Evolutionary conservation across 1,284 basidiomycete species (phyloP).

Genomic region (Lignosus rhinocerotis): DNA sequence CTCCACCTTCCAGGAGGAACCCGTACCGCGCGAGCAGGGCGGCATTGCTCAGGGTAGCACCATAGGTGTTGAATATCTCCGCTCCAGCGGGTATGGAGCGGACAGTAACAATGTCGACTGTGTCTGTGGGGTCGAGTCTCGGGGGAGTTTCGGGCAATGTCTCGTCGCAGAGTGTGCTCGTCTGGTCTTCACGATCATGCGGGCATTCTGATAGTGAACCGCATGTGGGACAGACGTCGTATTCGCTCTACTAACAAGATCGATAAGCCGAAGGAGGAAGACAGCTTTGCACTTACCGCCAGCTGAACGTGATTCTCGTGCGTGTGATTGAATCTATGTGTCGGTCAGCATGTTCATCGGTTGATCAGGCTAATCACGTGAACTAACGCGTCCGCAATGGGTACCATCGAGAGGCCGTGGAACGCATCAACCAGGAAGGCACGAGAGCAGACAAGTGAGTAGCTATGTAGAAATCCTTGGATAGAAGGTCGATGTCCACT

Average conservation of each 20-base stretch:
- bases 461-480: constrained; percentile 66
- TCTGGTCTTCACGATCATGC: constrained; percentile 56
- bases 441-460: constrained; percentile 81
- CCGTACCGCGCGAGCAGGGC: constrained; percentile 76
- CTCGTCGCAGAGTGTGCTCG: not conserved
- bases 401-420: constrained; percentile 86
- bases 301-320: constrained; percentile 77
- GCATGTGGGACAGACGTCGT: constrained; percentile 80
- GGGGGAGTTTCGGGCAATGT: too few relatives aligned
- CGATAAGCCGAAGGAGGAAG: not conserved
- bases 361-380: not conserved
- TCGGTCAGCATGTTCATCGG: not conserved
- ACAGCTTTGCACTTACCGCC: constrained; percentile 50
- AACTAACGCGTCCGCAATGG: constrained; percentile 83
- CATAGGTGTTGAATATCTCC: constrained; percentile 89
- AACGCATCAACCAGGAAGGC: constrained; percentile 88
- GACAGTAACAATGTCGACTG: constrained; percentile 69
- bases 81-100: constrained; percentile 47
- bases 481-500: constrained; percentile 22
- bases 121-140: constrained; percentile 27
- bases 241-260: constrained; percentile 69
- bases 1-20: constrained; percentile 66
- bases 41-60: constrained; percentile 68
- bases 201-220: constrained; percentile 73
- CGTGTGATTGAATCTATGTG: constrained; percentile 79